Percentiles rank a stretch among this genome's conserved stretches.
Conservation (phyloP, 345 rosid species). For the Populus pruinosa region DNA sequence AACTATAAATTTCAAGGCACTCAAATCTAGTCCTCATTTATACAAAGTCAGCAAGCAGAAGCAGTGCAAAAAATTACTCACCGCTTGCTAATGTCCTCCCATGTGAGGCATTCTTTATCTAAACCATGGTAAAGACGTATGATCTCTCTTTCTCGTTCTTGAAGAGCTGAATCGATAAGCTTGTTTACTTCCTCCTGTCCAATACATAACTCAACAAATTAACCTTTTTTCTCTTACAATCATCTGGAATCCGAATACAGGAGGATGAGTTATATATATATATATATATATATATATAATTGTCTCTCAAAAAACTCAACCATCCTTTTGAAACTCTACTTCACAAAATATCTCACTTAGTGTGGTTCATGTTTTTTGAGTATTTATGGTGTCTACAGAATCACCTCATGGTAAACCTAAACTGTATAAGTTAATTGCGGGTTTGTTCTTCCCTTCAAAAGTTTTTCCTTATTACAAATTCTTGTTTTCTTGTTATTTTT, state of each 20-base stretch:
- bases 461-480: background rate
- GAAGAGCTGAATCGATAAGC: constrained; percentile 55
- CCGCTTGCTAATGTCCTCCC: constrained; percentile 99
- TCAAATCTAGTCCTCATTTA: background rate
- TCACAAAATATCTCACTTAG: background rate
- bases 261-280: background rate
- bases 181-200: constrained; percentile 84
- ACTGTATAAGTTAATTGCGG: background rate
- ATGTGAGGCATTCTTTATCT: constrained; percentile 76
- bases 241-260: background rate
- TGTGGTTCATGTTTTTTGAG: background rate
- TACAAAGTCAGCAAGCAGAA: background rate
- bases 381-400: too few species aligned
- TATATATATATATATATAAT: too few species aligned
- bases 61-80: constrained; percentile 23
- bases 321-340: background rate
- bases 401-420: background rate
- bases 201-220: background rate
- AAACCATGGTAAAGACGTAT: constrained; percentile 81
- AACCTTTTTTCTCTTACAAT: background rate
- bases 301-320: too few species aligned
- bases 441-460: background rate
- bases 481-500: constrained; percentile 7
- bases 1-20: background rate
- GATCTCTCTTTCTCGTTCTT: constrained; percentile 74